Percentiles rank a stretch among this genome's conserved stretches.
These are phyloP conservation scores for Domatiomyces catenatus DNA, from an alignment of 2,329 filamentous ascomycete genomes.

Conservation along the genomic window DNA sequence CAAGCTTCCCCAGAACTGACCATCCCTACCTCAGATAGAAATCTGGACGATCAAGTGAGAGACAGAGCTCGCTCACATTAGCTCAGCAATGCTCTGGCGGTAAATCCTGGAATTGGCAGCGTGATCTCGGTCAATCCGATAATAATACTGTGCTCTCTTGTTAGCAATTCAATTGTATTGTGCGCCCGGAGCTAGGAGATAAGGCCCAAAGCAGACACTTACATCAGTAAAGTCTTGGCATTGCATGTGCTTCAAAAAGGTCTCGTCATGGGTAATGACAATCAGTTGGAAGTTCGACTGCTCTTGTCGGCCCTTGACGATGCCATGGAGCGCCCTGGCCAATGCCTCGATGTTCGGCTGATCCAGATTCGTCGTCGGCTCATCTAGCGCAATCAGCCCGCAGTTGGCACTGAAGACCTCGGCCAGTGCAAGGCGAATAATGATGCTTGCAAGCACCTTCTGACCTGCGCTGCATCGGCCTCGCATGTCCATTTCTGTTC, in stretches of 20 bases:
- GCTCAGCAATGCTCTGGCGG: conserved; percentile 40
- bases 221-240: conserved; percentile 77
- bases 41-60: conserved; percentile 4
- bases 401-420: conserved; percentile 96
- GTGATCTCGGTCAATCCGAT: conserved; percentile 66
- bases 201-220: not conserved
- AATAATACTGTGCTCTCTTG: conserved; percentile 47
- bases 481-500: conserved; percentile 98
- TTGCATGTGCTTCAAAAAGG: conserved; percentile 85
- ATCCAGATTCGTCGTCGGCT: conserved; percentile 94
- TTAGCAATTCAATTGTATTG: not conserved
- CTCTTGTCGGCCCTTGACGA: conserved; percentile 66
- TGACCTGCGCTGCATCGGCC: conserved; percentile 93
- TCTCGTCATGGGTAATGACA: conserved; percentile 97
- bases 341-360: conserved; percentile 85
- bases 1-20: not conserved
- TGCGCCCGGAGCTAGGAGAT: too few relatives aligned
- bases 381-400: conserved; percentile 88
- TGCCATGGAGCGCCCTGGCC: conserved; percentile 67
- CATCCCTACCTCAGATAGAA: not conserved
- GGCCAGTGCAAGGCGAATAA: conserved; percentile 87
- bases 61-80: conserved; percentile 19
- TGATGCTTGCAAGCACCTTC: conserved; percentile 90
- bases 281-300: conserved; percentile 96
- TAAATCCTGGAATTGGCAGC: conserved; percentile 79